Evolutionary conservation across 176 grass and related monocot species (phyloP).

Genomic region (Olyra latifolia): DNA sequence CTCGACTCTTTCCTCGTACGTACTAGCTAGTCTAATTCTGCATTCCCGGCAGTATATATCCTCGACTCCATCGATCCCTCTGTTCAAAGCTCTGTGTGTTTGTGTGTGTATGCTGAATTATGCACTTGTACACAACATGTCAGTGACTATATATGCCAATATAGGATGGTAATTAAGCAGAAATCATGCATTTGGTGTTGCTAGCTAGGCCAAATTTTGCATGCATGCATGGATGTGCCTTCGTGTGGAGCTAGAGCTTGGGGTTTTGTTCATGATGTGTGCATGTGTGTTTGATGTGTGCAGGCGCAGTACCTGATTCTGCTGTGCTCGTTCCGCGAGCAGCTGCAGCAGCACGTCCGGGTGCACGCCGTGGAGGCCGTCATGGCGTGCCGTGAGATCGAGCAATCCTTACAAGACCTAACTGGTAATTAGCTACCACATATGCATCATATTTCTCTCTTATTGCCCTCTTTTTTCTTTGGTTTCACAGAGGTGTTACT

Average conservation of each 20-base stretch:
- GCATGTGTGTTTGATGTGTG: neutral
- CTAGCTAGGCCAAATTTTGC: neutral
- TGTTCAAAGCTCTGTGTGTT: neutral
- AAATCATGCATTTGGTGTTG: neutral
- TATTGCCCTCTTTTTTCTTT: neutral
- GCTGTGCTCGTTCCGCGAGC: conserved; percentile 98
- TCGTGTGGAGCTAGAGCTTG: neutral
- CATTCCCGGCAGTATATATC: neutral
- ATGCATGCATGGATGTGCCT: neutral
- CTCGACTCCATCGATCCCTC: too few relatives aligned
- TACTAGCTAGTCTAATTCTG: neutral
- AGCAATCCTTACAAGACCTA: conserved; percentile 92
- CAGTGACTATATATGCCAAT: neutral
- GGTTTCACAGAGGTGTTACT: neutral
- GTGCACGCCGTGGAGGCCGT: conserved; percentile 99
- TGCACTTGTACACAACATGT: neutral
- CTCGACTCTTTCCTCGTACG: conserved; percentile 97
- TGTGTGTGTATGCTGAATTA: too few relatives aligned
- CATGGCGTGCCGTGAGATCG: conserved; percentile 99
- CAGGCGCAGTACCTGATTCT: conserved; percentile 93
- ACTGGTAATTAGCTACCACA: conserved; percentile 51
- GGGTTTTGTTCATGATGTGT: neutral
- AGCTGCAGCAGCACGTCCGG: conserved; percentile 98
- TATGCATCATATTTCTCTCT: neutral
- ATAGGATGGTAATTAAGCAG: neutral